Evolutionary conservation across 108 stramenopile genomes (phyloP), one percentile per base, ranked within the genome.

Genomic region (Cylindrotheca fusiformis): DNA sequence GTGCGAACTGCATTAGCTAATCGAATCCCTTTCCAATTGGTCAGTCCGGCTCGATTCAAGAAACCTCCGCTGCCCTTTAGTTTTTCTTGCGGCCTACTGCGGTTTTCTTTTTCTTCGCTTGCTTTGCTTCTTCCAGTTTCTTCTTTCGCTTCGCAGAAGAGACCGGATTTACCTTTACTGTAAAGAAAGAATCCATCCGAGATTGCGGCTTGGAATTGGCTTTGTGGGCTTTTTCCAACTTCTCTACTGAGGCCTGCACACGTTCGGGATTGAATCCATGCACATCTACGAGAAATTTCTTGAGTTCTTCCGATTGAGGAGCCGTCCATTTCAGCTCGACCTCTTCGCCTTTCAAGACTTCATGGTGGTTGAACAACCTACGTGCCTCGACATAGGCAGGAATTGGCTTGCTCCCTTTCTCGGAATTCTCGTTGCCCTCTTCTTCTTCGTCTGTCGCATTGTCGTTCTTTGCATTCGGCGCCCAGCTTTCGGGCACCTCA

Each of bases 241-340:
- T 95, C 68, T 95, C 89, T 71, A 98, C 89, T 30, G 64, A 80
- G 23, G 57, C n/a, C 69, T 75, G 63, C 60, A 97, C 96, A n/a
- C 96, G 88, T 5, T 96, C 92, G n/a, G 87, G 68, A 55, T 81
- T 92, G 83, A 97, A 98, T 10, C 95, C 94, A 85, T 89, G 86
- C 45, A 91, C 78, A 18, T 96, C 95, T 20, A 96, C 93, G 26
- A 98, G 64, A 67, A 94, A 98, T 17, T 75, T 78, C 49, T 66
- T 81, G 41, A 98, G 75, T 10, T 65, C 86, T 30, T 81, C 91
- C 30, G 76, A 73, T 65, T 97, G 78, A 48, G 88, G 87, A 22
- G 73, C 73, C 29, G 68, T 86, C 93, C 92, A 97, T 65, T 91
- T 90, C 52, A 96, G 81, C 5, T 80, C 80, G 18, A 69, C 55